Conservation (phyloP, 495 filamentous ascomycete genomes). For the Hypomontagnella submonticulosa region DNA sequence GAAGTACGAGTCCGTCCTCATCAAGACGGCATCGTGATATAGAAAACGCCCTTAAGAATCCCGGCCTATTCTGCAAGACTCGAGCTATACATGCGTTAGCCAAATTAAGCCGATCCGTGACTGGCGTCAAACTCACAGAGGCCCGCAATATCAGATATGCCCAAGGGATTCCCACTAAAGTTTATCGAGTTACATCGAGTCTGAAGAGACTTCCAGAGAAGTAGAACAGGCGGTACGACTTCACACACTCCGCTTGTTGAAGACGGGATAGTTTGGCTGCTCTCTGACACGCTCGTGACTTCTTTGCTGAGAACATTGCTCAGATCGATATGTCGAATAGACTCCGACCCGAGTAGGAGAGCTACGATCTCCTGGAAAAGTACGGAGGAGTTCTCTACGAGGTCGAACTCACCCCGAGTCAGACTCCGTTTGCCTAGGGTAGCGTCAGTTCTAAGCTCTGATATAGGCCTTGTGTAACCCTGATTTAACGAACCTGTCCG, state of each 20-base stretch:
- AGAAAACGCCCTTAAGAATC: slow-evolving; percentile 76
- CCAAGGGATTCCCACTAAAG: slow-evolving; percentile 84
- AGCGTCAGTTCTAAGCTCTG: slow-evolving; percentile 5
- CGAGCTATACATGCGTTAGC: slow-evolving; percentile 33
- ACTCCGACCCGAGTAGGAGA: slow-evolving; percentile 57
- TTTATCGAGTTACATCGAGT: slow-evolving; percentile 85
- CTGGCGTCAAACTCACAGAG: slow-evolving; percentile 46
- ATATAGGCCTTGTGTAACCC: neutral
- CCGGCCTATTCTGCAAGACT: slow-evolving; percentile 40
- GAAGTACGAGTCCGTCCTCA: slow-evolving; percentile 64
- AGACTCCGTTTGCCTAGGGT: slow-evolving; percentile 44
- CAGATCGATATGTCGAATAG: slow-evolving; percentile 58
- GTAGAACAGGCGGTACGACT: slow-evolving; percentile 81
- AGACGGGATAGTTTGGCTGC: neutral
- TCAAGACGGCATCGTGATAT: slow-evolving; percentile 80
- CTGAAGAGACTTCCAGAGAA: slow-evolving; percentile 75
- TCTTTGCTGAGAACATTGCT: slow-evolving; percentile 48
- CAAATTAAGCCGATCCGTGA: neutral
- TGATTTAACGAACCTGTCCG: slow-evolving; percentile 39
- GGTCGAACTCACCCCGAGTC: slow-evolving; percentile 49
- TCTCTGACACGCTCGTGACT: slow-evolving; percentile 7
- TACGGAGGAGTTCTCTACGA: slow-evolving; percentile 52
- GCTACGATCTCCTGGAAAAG: slow-evolving; percentile 61
- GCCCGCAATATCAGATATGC: slow-evolving; percentile 79
- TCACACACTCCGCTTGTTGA: slow-evolving; percentile 61